Evolutionary conservation across 495 filamentous ascomycete genomes (phyloP).

Genomic region (Amniculicola lignicola): DNA sequence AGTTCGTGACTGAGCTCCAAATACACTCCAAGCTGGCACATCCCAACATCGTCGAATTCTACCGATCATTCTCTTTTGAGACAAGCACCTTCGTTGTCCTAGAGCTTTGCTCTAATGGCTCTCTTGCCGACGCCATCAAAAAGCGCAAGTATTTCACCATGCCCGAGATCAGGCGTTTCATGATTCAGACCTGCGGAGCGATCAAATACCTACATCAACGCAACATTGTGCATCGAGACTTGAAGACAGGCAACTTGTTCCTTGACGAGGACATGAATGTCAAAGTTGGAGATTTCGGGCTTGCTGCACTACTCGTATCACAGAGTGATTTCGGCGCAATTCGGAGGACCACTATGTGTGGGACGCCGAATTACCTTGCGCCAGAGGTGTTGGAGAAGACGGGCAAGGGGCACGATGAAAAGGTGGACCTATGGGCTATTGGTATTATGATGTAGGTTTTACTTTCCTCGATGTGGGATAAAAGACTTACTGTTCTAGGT

Average conservation of each 20-base stretch:
- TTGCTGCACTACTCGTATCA: conserved; percentile 87
- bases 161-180: conserved; percentile 85
- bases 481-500: conserved; percentile 27
- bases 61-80: conserved; percentile 88
- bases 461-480: background rate
- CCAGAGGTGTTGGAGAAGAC: conserved; percentile 88
- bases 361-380: conserved; percentile 97
- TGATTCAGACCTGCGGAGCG: conserved; percentile 90
- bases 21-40: conserved; percentile 98
- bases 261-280: conserved; percentile 95
- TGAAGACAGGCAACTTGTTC: conserved; percentile 98
- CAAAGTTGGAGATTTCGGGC: conserved; percentile 95
- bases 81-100: conserved; percentile 89
- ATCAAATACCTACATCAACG: conserved; percentile 96
- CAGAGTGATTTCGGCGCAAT: conserved; percentile 73
- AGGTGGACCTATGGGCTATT: conserved; percentile 95
- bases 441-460: conserved; percentile 83
- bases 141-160: conserved; percentile 80
- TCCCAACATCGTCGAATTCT: conserved; percentile 88
- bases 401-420: conserved; percentile 84
- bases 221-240: conserved; percentile 91
- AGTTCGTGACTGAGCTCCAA: conserved; percentile 97
- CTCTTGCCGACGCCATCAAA: conserved; percentile 97
- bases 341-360: conserved; percentile 79
- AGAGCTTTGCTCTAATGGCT: conserved; percentile 91